Conservation (phyloP, 768 basidiomycete species). For the Porphyrellus cyaneotinctus region DNA sequence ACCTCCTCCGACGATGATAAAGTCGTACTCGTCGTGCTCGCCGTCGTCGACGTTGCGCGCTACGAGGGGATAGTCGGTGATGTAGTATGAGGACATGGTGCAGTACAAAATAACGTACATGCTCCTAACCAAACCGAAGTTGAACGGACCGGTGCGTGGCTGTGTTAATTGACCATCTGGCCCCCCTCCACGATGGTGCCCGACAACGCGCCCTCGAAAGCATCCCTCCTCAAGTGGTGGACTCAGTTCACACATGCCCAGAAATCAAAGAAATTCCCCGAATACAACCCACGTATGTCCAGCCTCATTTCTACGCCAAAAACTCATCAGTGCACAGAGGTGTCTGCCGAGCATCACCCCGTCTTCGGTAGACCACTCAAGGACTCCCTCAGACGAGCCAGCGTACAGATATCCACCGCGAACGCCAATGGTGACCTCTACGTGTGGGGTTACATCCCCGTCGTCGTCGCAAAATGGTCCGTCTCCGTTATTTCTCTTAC, state of each 20-base stretch:
- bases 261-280: slow-evolving; percentile 54
- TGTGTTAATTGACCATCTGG: slow-evolving; percentile 9
- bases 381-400: slow-evolving; percentile 81
- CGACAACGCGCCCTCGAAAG: slow-evolving; percentile 41
- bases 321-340: slow-evolving; percentile 8
- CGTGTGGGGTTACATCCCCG: slow-evolving; percentile 93
- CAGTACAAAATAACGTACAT: no score
- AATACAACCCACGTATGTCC: slow-evolving; percentile 39
- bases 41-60: slow-evolving; percentile 1
- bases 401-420: slow-evolving; percentile 90
- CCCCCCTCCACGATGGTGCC: slow-evolving; percentile 23
- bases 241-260: slow-evolving; percentile 66
- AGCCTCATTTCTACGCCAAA: accelerated
- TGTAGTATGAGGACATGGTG: no score
- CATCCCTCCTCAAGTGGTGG: slow-evolving; percentile 79
- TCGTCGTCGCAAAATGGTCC: slow-evolving; percentile 96
- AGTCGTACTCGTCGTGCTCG: slow-evolving; percentile 39
- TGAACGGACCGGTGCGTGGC: slow-evolving; percentile 11
- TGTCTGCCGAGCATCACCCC: slow-evolving; percentile 37
- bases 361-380: slow-evolving; percentile 86
- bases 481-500: slow-evolving; percentile 21
- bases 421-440: slow-evolving; percentile 78
- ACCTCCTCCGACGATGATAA: slow-evolving; percentile 57
- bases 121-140: no score
- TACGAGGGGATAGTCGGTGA: not conserved